Conservation (phyloP, 2,329 filamentous ascomycete genomes). For the Dactylellina cionopaga region DNA sequence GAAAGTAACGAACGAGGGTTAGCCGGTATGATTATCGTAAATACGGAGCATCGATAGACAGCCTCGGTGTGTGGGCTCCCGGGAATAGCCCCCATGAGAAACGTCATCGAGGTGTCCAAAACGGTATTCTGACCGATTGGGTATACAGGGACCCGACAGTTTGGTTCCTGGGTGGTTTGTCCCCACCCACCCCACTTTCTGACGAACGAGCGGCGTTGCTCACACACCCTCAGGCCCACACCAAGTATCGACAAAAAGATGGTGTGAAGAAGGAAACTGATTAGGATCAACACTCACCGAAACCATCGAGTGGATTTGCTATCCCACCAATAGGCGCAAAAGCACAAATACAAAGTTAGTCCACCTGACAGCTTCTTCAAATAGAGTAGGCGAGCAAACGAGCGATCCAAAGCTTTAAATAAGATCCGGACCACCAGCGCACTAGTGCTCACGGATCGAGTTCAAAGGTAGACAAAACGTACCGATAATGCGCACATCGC, state of each 20-base stretch:
- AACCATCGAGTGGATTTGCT: conserved; percentile 53
- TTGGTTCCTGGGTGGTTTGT: conserved; percentile 52
- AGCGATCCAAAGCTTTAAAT: conserved; percentile 42
- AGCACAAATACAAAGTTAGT: conserved; percentile 26
- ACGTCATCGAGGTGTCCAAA: conserved; percentile 41
- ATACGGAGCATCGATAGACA: conserved; percentile 18
- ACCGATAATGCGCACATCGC: conserved; percentile 52
- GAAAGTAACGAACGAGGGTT: conserved; percentile 10
- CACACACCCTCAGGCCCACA: conserved; percentile 21
- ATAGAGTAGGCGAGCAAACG: conserved; percentile 19
- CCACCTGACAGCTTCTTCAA: conserved; percentile 42
- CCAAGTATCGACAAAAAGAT: conserved; percentile 25
- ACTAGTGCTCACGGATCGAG: conserved; percentile 6
- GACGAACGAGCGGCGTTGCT: conserved; percentile 28
- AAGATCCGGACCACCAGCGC: conserved; percentile 39
- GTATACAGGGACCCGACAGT: conserved; percentile 49
- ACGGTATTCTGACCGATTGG: conserved; percentile 45
- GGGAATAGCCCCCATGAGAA: conserved; percentile 19
- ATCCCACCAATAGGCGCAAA: conserved; percentile 42
- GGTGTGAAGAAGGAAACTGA: conserved; percentile 24
- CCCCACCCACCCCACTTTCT: conserved; percentile 31
- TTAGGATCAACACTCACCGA: conserved; percentile 44
- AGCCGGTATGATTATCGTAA: conserved; percentile 24
- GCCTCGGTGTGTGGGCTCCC: conserved; percentile 2
- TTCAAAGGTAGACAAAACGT: conserved; percentile 21